Base-by-base conservation (phyloP, 345 rosid genomes). In the Camelina hispida region DNA sequence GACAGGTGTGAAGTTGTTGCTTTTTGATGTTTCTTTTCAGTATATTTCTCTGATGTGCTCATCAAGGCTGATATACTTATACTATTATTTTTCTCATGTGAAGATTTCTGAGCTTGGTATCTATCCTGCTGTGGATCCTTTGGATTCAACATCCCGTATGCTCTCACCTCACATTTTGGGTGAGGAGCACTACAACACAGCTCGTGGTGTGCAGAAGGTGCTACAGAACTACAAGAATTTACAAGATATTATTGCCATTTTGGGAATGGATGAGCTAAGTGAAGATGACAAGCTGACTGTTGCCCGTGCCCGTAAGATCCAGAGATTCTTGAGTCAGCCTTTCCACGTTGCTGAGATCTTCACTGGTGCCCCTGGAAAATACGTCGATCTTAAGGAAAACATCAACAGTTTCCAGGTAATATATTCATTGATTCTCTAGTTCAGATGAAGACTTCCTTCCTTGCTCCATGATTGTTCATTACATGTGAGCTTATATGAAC, bases 201-300 rank as follows among this genome's bases (percentile, higher is more conserved):
- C 99, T 78, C 98, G 98, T 84, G 96, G 93, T 50, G 99, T 95
- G 62, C 98, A 93, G 85, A 89, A 95, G 81, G 97, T 95, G 72
- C 89, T 95, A 48, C 98, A 96, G 75, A 93, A 93, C 86, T 96
- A 96, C 83, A 96, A 96, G 88, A 96, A 96, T 72, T 86, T 96
- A 79, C 99, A 96, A 69, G 99, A 96, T 87, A 96, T 96, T 35
- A 96, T 96, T 68, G 99, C 99, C 73, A 96, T 96, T 84, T 65
- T 96, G 88, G 98, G 99, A 37, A 88, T 96, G 98, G 99, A 95
- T 81, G 99, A 96, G 87, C 98, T 96, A 8, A 96, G 99, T 84
- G 99, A 96, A 85, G 99, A 96, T 81, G 99, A 96, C 73, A 96
- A 96, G 55, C 67, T 96, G 83, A 93, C 97, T 7, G 99, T 96